Base-by-base conservation (phyloP, 164 flowering plant species). In the grape (Vitis vinifera) region DNA sequence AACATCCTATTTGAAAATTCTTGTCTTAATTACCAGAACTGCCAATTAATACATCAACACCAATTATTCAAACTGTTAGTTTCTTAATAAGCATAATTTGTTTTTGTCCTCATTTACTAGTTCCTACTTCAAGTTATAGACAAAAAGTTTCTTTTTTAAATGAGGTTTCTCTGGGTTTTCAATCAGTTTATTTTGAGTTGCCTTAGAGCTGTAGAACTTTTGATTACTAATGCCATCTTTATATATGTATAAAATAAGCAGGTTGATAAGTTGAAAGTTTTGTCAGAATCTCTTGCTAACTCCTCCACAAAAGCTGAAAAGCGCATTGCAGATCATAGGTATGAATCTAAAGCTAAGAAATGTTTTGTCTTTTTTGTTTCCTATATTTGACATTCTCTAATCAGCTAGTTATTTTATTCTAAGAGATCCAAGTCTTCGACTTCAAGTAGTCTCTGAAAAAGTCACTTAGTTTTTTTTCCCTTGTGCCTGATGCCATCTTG, bases 191-290 rank as follows among this genome's bases (percentile, higher is more conserved):
- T 65, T 66, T 50, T 59, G 12, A 16, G 37, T 47, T 57, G n/a
- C n/a, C 5, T 49, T 10, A 2, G 50, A 51, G 7, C 3, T 63
- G 31, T 15, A 9, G 14, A 47, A 55, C 15, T 31, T 50, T 12
- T 51, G 3, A 8, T 16, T 12, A 60, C 55, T 63, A 30, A 48
- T 53, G 11, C 52, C 10, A 66, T 37, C 47, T 64, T 15, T 10
- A 19, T 23, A 23, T 66, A 37, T 37, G 4, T 74, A 11, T 55
- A 5, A 9, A 63, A 47, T 67, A 55, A 19, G 50, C 82, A 89
- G 94, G 78, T 89, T 66, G 90, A 87, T 67, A 89, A 89, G 77
- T 70, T 89, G 78, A 89, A 89, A 81, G 85, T 87, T 30, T 78
- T 89, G 53, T 78, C 84, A 55, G 91, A 87, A 68, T 89, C 93